Evolutionary conservation across 176 grass and related monocot species (phyloP).

Genomic region (Eleusine indica): DNA sequence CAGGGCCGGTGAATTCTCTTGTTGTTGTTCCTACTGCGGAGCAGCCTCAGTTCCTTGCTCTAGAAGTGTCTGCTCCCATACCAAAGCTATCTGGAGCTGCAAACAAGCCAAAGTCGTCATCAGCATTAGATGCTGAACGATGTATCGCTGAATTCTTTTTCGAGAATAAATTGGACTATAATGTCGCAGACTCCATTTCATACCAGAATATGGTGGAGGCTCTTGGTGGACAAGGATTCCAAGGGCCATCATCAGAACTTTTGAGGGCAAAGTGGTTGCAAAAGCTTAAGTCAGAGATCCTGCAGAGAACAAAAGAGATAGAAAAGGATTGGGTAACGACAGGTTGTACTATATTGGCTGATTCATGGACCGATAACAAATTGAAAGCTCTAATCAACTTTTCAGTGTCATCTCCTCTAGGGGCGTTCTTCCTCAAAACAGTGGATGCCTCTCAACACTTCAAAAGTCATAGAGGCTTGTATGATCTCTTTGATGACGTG

Average conservation of each 20-base stretch:
- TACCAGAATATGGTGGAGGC: conserved; percentile 77
- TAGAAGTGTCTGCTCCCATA: conserved; percentile 25
- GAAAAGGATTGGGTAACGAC: conserved; percentile 90
- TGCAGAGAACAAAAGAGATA: conserved; percentile 69
- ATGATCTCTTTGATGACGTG: conserved; percentile 90
- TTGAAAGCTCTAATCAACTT: conserved; percentile 78
- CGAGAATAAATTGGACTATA: conserved; percentile 90
- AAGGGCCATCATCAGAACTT: conserved; percentile 61
- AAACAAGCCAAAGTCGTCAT: conserved; percentile 21
- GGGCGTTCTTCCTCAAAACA: conserved; percentile 90
- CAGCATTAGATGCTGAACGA: conserved; percentile 59
- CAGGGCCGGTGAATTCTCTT: conserved; percentile 36
- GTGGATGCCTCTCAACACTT: conserved; percentile 79
- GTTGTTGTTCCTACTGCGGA: conserved; percentile 40
- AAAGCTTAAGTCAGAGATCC: conserved; percentile 76
- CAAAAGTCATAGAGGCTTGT: conserved; percentile 73
- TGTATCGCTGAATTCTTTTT: conserved; percentile 98
- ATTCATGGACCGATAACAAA: conserved; percentile 95
- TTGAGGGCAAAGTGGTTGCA: conserved; percentile 76
- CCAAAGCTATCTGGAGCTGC: conserved; percentile 7
- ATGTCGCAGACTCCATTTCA: conserved; percentile 63
- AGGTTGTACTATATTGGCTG: conserved; percentile 87
- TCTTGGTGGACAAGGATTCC: conserved; percentile 73
- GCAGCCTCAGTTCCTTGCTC: conserved; percentile 29
- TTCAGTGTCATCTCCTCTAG: conserved; percentile 78